These are phyloP conservation scores for Lachnellula cervina DNA, from an alignment of 2,329 filamentous ascomycete species.

Conservation along the genomic window DNA sequence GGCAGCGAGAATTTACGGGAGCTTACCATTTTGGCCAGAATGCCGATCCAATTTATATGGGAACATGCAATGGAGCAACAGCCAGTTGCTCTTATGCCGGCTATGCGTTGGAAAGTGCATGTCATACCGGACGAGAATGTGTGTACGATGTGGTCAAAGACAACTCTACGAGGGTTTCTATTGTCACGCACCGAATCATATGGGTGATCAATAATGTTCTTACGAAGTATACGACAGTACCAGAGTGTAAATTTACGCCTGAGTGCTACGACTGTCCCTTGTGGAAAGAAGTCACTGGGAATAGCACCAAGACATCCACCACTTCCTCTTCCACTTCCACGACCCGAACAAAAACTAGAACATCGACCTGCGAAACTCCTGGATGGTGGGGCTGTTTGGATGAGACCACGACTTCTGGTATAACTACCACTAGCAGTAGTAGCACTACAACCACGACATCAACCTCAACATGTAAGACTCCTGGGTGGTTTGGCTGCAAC, in stretches of 20 bases:
- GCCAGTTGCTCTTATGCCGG: slow-evolving; percentile 87
- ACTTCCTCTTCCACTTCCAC: slow-evolving; percentile 60
- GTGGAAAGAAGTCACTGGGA: slow-evolving; percentile 76
- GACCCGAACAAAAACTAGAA: slow-evolving; percentile 64
- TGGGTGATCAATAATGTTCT: slow-evolving; percentile 86
- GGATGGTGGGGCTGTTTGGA: slow-evolving; percentile 67
- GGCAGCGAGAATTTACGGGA: slow-evolving; percentile 68
- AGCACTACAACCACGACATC: slow-evolving; percentile 31
- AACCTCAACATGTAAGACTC: slow-evolving; percentile 38
- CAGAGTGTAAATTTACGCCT: slow-evolving; percentile 68
- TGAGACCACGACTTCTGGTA: slow-evolving; percentile 24
- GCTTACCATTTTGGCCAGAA: slow-evolving; percentile 92
- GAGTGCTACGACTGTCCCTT: slow-evolving; percentile 85
- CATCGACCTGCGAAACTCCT: slow-evolving; percentile 83
- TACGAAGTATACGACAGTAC: slow-evolving; percentile 73
- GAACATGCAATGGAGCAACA: slow-evolving; percentile 84
- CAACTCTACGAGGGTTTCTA: slow-evolving; percentile 85
- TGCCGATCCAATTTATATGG: slow-evolving; percentile 91
- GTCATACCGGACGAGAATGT: slow-evolving; percentile 83
- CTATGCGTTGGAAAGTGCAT: slow-evolving; percentile 90
- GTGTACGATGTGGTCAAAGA: slow-evolving; percentile 89
- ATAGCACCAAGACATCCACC: slow-evolving; percentile 62
- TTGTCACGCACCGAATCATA: slow-evolving; percentile 86
- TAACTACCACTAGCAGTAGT: slow-evolving; percentile 15
- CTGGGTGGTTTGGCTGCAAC: slow-evolving; percentile 45